Conservation (phyloP, 2,329 filamentous ascomycete genomes). For the Aspergillus persii region DNA sequence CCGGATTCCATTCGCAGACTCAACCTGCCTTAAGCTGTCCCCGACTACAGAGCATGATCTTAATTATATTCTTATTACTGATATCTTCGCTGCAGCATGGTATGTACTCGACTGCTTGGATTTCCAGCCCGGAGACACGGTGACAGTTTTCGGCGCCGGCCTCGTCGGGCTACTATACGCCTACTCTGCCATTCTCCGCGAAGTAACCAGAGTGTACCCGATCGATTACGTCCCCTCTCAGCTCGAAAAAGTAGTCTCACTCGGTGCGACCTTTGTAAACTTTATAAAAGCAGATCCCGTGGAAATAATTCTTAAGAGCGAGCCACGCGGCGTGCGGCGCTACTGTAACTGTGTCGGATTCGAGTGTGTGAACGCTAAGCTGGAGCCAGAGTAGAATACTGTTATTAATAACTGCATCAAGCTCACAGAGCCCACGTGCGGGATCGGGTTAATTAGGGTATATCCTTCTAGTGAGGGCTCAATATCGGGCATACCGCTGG, state of each 20-base stretch:
- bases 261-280: conserved; percentile 58
- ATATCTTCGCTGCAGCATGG: conserved; percentile 44
- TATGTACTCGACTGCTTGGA: conserved; percentile 35
- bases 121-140: conserved; percentile 50
- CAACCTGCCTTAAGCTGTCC: conserved; percentile 63
- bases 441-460: background rate
- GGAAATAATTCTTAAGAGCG: conserved; percentile 30
- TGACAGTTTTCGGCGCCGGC: conserved; percentile 63
- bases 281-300: conserved; percentile 56
- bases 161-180: conserved; percentile 66
- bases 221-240: conserved; percentile 62
- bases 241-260: conserved; percentile 56
- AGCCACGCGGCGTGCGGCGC: conserved; percentile 11
- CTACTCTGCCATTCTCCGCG: conserved; percentile 60
- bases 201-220: conserved; percentile 59
- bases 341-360: conserved; percentile 18
- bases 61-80: conserved; percentile 35
- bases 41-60: conserved; percentile 60
- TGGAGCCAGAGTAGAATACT: background rate
- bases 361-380: conserved; percentile 7
- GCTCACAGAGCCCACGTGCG: background rate
- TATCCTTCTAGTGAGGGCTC: no score
- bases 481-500: no score
- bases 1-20: conserved; percentile 65
- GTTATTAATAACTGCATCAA: background rate